A percentile compares a stretch with the other conserved stretches of the same genome.
phyloP scores from a whole-genome alignment of 345 rosid genomes.

The Pugionium dolabratum region DNA sequence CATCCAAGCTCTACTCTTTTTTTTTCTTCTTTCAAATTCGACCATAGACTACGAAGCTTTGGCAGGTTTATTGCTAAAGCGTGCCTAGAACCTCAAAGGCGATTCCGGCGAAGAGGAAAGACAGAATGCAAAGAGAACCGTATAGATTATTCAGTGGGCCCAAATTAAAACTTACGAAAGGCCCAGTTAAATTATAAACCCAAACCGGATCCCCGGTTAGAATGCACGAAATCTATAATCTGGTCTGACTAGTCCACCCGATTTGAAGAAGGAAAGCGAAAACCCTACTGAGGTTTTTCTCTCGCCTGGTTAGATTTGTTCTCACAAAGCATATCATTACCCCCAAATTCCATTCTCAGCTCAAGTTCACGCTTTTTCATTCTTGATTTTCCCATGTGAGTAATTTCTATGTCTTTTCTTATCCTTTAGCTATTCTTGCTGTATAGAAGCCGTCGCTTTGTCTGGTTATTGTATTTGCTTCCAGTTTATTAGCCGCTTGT shows the following conservation, averaged over 20 bases:
- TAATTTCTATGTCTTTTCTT: neutral
- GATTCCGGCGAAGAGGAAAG: slow-evolving; percentile 22
- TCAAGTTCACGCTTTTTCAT: slow-evolving; percentile 24
- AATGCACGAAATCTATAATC: too few species aligned
- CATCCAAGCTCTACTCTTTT: neutral
- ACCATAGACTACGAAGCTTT: slow-evolving; percentile 1
- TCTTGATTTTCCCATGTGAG: slow-evolving; percentile 9
- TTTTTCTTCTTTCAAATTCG: neutral
- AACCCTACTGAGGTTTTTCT: slow-evolving; percentile 31
- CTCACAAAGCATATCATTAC: neutral
- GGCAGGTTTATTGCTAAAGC: neutral
- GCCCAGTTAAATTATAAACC: slow-evolving; percentile 13
- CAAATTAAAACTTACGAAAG: neutral
- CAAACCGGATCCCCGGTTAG: neutral
- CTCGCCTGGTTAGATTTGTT: slow-evolving; percentile 27
- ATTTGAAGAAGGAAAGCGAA: slow-evolving; percentile 25
- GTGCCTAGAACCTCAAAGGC: neutral
- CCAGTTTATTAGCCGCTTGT: too few species aligned
- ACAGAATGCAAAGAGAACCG: neutral
- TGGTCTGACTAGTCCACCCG: too few species aligned
- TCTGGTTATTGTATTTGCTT: neutral
- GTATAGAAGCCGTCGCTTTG: neutral
- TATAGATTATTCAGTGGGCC: neutral
- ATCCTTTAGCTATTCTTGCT: neutral
- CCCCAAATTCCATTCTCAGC: slow-evolving; percentile 18